Evolutionary conservation across 208 protist genomes (phyloP).

Genomic region (Endotrypanum monterogeii): DNA sequence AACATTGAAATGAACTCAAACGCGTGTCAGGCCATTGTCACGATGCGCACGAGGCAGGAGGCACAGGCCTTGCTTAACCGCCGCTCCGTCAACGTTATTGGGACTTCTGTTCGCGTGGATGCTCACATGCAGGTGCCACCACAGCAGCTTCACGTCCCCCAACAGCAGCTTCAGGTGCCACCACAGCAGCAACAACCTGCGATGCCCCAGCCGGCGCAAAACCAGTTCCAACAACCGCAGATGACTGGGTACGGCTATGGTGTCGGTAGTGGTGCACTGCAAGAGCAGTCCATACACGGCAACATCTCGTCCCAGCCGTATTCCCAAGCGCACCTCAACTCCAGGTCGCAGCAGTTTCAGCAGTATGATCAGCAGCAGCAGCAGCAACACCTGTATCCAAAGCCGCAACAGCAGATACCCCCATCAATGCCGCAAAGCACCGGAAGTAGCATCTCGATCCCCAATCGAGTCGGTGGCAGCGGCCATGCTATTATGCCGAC

Average conservation of each 20-base stretch:
- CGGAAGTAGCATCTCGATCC: neutral
- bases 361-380: neutral
- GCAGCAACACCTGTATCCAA: neutral
- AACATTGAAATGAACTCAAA: slow-evolving; percentile 51
- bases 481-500: slow-evolving; percentile 23
- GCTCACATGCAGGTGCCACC: slow-evolving; percentile 15
- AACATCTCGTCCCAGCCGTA: slow-evolving; percentile 1
- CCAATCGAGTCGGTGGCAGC: slow-evolving; percentile 8
- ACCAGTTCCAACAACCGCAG: slow-evolving; percentile 1
- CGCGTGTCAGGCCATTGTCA: slow-evolving; percentile 65
- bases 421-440: slow-evolving; percentile 2
- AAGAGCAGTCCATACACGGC: neutral
- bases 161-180: neutral
- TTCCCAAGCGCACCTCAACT: neutral
- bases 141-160: neutral
- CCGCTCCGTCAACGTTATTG: slow-evolving; percentile 69
- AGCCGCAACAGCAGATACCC: neutral
- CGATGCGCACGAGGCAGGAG: slow-evolving; percentile 76
- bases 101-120: slow-evolving; percentile 65
- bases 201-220: slow-evolving; percentile 1
- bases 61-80: slow-evolving; percentile 67
- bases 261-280: neutral
- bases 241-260: slow-evolving; percentile 8
- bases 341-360: neutral
- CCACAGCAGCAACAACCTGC: slow-evolving; percentile 7